Base-by-base conservation (phyloP, 1,284 basidiomycete species). In the Puccinia horiana region DNA sequence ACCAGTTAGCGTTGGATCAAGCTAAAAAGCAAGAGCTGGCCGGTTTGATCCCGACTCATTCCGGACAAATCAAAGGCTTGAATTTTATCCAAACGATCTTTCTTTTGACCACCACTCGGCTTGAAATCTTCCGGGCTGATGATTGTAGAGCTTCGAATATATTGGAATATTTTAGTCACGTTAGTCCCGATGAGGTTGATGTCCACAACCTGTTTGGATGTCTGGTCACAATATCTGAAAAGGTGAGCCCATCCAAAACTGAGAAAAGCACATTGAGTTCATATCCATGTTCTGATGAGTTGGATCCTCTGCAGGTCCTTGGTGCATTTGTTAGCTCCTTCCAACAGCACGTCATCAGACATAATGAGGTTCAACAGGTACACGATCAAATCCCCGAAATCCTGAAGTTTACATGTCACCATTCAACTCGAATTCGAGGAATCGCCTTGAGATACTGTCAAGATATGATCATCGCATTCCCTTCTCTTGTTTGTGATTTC, bases 401-500 rank as follows among this genome's bases (percentile, higher is more conserved):
- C 18, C 35, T 81, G n/a, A 74, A 81, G 26, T 69, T 75, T 26
- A 75, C 72, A 2, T 75, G 40, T 40, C 58, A 75, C 44, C 80
- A 65, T 63, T 49, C 72, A n/a, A 67, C 56, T 35, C 52, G 70
- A 14, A 81, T 81, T 72, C 54, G 80, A 29, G 61, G 56, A 44
- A 63, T 81, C 29, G 70, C 72, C 18, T 63, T 81, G 61, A 72
- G 80, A 35, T 81, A 94, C 86, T 89, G 97, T 37, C 91, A 95
- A 87, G 91, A 92, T 56, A 89, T 99, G 67, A 91, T 98, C 84
- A 92, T 92, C n/a, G 94, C 93, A 0, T 97, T 98, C 88, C 96
- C 97, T 0, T 95, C 94, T 11, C 88, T 99, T 83, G 92, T 98
- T 90, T 98, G 96, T 87, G 93, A 96, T 86, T 90, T 92, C 16